Evolutionary conservation across 352 stramenopile species (phyloP).

Genomic region (Thalassiosira delicatula): DNA sequence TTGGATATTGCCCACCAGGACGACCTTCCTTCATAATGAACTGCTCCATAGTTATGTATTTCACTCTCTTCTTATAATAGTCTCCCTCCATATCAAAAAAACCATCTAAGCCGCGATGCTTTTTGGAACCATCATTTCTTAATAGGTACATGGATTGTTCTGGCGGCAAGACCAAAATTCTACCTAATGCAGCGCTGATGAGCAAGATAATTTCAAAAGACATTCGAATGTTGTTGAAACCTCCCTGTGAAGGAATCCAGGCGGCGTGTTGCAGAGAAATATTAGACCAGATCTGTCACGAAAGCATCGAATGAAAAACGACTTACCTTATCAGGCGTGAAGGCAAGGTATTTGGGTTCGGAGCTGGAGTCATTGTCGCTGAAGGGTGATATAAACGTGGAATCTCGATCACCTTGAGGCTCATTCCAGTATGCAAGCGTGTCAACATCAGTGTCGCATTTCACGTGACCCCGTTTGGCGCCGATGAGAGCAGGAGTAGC

Average conservation of each 20-base stretch:
- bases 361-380: conserved; percentile 16
- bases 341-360: conserved; percentile 85
- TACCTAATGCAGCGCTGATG: conserved; percentile 84
- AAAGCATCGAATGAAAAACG: conserved; percentile 4
- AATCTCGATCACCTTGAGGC: conserved; percentile 66
- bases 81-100: conserved; percentile 81
- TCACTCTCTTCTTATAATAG: conserved; percentile 73
- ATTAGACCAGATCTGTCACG: background rate
- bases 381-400: conserved; percentile 68
- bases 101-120: conserved; percentile 76
- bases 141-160: conserved; percentile 86
- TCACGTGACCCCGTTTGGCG: conserved; percentile 62
- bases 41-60: conserved; percentile 84
- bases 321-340: conserved; percentile 83
- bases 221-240: conserved; percentile 87
- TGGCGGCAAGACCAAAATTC: conserved; percentile 87
- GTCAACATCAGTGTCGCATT: conserved; percentile 73
- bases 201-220: conserved; percentile 87
- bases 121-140: conserved; percentile 51
- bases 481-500: conserved; percentile 69
- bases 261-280: background rate
- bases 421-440: conserved; percentile 79
- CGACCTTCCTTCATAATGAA: conserved; percentile 82
- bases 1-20: conserved; percentile 49
- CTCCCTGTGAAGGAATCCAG: conserved; percentile 3